Base-by-base conservation (phyloP, 139 green algal species). In the Chlamydomonas applanata region DNA sequence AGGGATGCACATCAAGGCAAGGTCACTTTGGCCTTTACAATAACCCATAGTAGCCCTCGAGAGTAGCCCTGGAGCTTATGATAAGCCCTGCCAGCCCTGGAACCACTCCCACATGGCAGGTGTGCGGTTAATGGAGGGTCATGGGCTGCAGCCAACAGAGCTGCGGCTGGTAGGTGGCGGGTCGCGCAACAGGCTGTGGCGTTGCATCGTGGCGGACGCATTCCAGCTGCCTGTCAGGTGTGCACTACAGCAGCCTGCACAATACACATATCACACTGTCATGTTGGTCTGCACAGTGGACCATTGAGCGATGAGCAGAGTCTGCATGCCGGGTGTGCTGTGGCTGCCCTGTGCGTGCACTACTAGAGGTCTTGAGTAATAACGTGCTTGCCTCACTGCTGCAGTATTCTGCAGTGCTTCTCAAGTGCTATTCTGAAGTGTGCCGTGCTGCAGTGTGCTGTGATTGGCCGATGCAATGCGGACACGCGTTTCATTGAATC, bases 91-190 rank as follows among this genome's bases (percentile, higher is more conserved):
- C n/a, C n/a, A n/a, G n/a, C n/a, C n/a, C n/a, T n/a, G n/a, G n/a
- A n/a, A n/a, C n/a, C n/a, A n/a, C 11, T 49, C 7, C 11, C 40
- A 49, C 40, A 49, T 11, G 40, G 40, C 40, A 49, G 40, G 40
- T 7, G 40, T 49, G 7, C 40, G 40, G 40, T 46, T 73, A 13
- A 85, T 91, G 79, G 4, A 79, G 59, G 36, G 61, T 0, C 76
- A 87, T 61, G 87, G 87, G 20, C 64, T 92, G 52, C 61, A 27
- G 49, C 61, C 71, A 4, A 71, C 35, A 32, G 83, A 83, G 57
- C 54, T 97, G 72, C 76, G 84, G 13, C 74, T 97, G 46, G 93
- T 97, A 30, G 93, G 93, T 3, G 93, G 93, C 33, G 93, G 93
- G 33, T 85, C 84, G 16, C 88, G 83, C 30, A 96, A 93, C 77